phyloP scores from a whole-genome alignment of 495 filamentous ascomycete genomes.

The Penicillium taxi region DNA sequence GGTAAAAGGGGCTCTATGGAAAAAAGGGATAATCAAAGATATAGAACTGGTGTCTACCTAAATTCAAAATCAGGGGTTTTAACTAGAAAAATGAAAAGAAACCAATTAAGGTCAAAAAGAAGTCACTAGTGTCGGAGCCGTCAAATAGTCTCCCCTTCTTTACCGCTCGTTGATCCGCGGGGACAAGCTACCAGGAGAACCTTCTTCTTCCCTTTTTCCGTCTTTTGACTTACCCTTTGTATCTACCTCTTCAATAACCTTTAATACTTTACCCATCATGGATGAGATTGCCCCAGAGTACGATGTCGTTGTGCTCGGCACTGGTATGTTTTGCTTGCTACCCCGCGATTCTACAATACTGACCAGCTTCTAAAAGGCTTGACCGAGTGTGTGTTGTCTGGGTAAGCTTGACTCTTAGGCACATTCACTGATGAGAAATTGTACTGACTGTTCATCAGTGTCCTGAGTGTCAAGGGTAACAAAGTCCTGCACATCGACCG shows the following conservation, averaged over 20 bases:
- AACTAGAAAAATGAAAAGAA: no score
- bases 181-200: slow-evolving; percentile 17
- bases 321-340: slow-evolving; percentile 65
- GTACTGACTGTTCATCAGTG: slow-evolving; percentile 40
- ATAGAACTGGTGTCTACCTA: neutral
- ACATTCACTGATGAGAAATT: neutral
- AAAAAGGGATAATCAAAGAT: neutral
- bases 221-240: slow-evolving; percentile 12
- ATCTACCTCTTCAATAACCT: slow-evolving; percentile 6
- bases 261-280: slow-evolving; percentile 46
- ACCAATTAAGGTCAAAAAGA: slow-evolving; percentile 6
- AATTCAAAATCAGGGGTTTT: neutral
- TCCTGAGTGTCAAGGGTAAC: slow-evolving; percentile 96
- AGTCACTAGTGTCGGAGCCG: slow-evolving; percentile 25
- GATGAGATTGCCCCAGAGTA: slow-evolving; percentile 96
- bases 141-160: slow-evolving; percentile 26
- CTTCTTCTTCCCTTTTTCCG: slow-evolving; percentile 13
- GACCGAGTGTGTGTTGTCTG: slow-evolving; percentile 97
- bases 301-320: slow-evolving; percentile 97
- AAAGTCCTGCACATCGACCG: slow-evolving; percentile 98
- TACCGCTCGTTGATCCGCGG: slow-evolving; percentile 29
- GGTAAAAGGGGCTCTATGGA: neutral
- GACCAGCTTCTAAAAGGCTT: slow-evolving; percentile 54
- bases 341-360: slow-evolving; percentile 30
- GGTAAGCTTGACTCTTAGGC: slow-evolving; percentile 50